A percentile compares a stretch with the other conserved stretches of the same genome.
Conservation (phyloP, 768 basidiomycete species). For the Leccinum longicurvipes region DNA sequence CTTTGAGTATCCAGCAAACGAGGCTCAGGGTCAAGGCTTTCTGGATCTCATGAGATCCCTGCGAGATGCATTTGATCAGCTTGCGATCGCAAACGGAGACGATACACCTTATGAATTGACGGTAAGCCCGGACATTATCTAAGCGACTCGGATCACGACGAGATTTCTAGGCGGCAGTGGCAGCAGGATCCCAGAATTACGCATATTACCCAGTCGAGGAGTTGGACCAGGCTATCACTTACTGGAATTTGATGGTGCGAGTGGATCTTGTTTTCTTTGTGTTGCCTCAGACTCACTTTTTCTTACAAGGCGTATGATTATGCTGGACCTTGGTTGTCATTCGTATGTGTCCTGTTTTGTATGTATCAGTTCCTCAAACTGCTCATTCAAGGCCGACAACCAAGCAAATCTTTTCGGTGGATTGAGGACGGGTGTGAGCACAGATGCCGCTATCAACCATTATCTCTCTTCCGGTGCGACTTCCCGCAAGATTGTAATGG, state of each 20-base stretch:
- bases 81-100: slow-evolving; percentile 61
- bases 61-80: slow-evolving; percentile 57
- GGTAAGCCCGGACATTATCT: slow-evolving; percentile 18
- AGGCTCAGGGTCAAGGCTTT: slow-evolving; percentile 61
- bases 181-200: slow-evolving; percentile 61
- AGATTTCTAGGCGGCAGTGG: slow-evolving; percentile 47
- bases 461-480: slow-evolving; percentile 63
- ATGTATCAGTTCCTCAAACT: background rate
- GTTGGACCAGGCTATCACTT: slow-evolving; percentile 64
- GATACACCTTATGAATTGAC: slow-evolving; percentile 56
- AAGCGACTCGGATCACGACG: background rate
- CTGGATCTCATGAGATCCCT: slow-evolving; percentile 61
- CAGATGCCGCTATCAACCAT: slow-evolving; percentile 61
- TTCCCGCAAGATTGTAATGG: slow-evolving; percentile 63
- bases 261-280: background rate
- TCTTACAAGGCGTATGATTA: slow-evolving; percentile 63
- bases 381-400: slow-evolving; percentile 40
- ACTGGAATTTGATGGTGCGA: slow-evolving; percentile 82
- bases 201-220: slow-evolving; percentile 54
- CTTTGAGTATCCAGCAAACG: slow-evolving; percentile 69
- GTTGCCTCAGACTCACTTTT: background rate
- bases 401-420: slow-evolving; percentile 72
- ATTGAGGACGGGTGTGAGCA: slow-evolving; percentile 57
- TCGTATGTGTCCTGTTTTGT: slow-evolving; percentile 37
- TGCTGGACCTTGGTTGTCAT: slow-evolving; percentile 74